Evolutionary conservation across 148 eudicot genomes (phyloP).

Genomic region (Cornus controversa): DNA sequence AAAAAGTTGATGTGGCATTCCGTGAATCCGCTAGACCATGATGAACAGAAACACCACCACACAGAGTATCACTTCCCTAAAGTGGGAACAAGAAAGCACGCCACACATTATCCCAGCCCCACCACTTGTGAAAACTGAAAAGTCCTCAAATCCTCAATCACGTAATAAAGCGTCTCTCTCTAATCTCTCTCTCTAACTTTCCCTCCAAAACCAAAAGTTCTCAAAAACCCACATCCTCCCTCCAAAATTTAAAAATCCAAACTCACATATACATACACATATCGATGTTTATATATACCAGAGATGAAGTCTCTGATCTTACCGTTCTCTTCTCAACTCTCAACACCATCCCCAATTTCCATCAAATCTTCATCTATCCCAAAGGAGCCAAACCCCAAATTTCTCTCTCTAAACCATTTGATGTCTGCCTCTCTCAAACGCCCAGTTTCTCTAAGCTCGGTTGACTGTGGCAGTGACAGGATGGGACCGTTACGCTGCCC

Average conservation of each 20-base stretch:
- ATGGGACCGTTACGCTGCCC: background rate
- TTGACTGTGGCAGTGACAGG: background rate
- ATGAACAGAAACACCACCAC: background rate
- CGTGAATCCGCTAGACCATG: too few relatives aligned
- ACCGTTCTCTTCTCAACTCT: background rate
- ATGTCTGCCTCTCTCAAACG: conserved; percentile 23
- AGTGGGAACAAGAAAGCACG: background rate
- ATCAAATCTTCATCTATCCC: background rate
- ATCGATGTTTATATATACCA: background rate
- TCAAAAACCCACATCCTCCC: conserved; percentile 2
- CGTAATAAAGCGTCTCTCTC: background rate
- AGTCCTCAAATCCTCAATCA: background rate
- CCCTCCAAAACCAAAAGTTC: conserved; percentile 7
- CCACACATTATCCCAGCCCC: background rate
- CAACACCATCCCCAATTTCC: background rate
- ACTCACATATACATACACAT: background rate
- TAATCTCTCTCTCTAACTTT: background rate
- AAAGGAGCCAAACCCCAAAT: background rate
- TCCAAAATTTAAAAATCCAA: conserved; percentile 11
- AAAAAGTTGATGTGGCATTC: background rate
- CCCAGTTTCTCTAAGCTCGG: background rate
- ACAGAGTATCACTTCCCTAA: background rate
- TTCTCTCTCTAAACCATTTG: background rate
- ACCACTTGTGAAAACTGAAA: too few relatives aligned
- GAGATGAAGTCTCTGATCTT: background rate